A percentile compares a stretch with the other conserved stretches of the same genome.
Evolutionary conservation across 2,329 filamentous ascomycete species (phyloP).

Genomic region (Hypoxylon sp.): DNA sequence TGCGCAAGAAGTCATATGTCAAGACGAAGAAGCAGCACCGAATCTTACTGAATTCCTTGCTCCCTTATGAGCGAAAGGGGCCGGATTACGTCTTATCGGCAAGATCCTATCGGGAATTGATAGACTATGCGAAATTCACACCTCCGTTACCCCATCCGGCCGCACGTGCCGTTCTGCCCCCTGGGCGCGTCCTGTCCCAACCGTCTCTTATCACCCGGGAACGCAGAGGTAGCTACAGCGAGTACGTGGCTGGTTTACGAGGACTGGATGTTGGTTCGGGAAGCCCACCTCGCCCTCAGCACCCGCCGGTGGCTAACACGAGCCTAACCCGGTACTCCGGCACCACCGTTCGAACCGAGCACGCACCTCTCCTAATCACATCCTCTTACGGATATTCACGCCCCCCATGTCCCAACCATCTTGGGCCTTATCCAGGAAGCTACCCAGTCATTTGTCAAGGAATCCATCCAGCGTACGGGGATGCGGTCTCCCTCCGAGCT

Average conservation of each 20-base stretch:
- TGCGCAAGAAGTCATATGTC: conserved; percentile 45
- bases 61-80: conserved; percentile 34
- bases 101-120: conserved; percentile 45
- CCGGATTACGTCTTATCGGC: conserved; percentile 38
- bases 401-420: conserved; percentile 6
- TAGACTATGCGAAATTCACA: conserved; percentile 40
- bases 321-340: conserved; percentile 9
- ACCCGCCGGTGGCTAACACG: background rate
- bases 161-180: conserved; percentile 20
- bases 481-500: background rate
- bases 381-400: conserved; percentile 19
- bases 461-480: conserved; percentile 4
- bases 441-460: conserved; percentile 1
- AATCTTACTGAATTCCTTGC: conserved; percentile 32
- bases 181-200: background rate
- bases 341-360: conserved; percentile 16
- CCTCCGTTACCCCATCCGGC: conserved; percentile 34
- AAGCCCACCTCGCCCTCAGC: conserved; percentile 20
- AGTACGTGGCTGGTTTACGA: conserved; percentile 28
- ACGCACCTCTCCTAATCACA: conserved; percentile 14
- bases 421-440: conserved; percentile 12
- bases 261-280: conserved; percentile 25
- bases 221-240: conserved; percentile 37
- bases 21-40: conserved; percentile 31
- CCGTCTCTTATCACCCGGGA: conserved; percentile 12